phyloP scores from a whole-genome alignment of 768 basidiomycete genomes.

The Boletus huronensis region DNA sequence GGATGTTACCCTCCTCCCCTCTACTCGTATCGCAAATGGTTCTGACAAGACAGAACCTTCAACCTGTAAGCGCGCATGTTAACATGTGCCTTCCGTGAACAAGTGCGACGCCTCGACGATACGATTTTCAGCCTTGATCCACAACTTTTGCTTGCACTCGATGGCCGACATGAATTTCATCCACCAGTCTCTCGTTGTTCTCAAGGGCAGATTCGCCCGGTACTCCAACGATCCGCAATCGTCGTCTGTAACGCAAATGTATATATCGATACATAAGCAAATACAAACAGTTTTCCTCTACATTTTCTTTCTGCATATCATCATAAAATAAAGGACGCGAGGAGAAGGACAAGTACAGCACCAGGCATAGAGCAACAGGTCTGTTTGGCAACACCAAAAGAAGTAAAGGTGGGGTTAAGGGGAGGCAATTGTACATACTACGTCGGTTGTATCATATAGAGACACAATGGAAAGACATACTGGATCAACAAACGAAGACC shows the following conservation, averaged over 20 bases:
- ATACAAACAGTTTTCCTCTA: conserved; percentile 30
- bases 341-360: conserved; percentile 1
- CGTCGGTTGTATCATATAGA: conserved; percentile 26
- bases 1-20: no score
- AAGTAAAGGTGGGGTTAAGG: background rate
- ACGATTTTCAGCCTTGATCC: background rate
- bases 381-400: conserved; percentile 10
- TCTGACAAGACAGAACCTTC: no score
- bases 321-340: background rate
- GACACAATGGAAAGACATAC: conserved; percentile 15
- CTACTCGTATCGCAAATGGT: no score
- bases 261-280: conserved; percentile 22
- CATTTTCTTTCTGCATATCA: conserved; percentile 5
- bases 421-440: conserved; percentile 31
- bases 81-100: no score
- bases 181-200: no score
- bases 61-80: no score
- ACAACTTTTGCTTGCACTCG: no score
- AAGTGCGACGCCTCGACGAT: no score
- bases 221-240: no score
- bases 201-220: no score
- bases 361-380: background rate
- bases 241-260: conserved; percentile 21
- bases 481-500: conserved; percentile 8
- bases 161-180: no score